Conservation (phyloP, 768 basidiomycete species). For the Candolleomyces eurysporus region DNA sequence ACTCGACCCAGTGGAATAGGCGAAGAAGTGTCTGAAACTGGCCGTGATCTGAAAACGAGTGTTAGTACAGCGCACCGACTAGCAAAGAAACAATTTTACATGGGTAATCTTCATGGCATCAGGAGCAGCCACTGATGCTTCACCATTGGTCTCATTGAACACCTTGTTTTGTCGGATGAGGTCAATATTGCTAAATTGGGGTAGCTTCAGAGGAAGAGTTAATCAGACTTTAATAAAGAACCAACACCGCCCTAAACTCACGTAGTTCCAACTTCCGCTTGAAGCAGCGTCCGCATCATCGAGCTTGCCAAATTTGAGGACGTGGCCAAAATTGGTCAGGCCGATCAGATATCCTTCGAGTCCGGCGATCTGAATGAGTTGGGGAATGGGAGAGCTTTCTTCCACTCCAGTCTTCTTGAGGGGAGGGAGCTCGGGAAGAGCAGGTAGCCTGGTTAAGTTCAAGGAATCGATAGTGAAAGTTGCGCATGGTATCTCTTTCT, state of each 20-base stretch:
- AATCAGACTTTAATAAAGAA: not conserved
- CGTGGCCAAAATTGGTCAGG: slow-evolving; percentile 77
- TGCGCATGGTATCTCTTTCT: slow-evolving; percentile 55
- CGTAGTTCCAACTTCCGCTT: slow-evolving; percentile 67
- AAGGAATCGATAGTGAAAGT: slow-evolving; percentile 56
- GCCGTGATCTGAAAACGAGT: slow-evolving; percentile 66
- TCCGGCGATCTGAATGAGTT: slow-evolving; percentile 79
- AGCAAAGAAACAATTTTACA: slow-evolving; percentile 37
- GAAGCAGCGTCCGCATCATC: slow-evolving; percentile 35
- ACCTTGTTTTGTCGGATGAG: slow-evolving; percentile 43
- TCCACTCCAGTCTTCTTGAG: slow-evolving; percentile 20
- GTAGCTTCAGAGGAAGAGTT: slow-evolving; percentile 47
- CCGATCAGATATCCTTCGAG: slow-evolving; percentile 73
- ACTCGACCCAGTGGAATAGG: slow-evolving; percentile 67
- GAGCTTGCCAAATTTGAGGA: slow-evolving; percentile 59
- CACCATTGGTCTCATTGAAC: slow-evolving; percentile 30
- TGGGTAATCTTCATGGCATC: slow-evolving; percentile 68
- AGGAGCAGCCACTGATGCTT: slow-evolving; percentile 32
- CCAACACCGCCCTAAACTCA: slow-evolving; percentile 29
- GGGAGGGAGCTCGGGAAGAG: slow-evolving; percentile 48
- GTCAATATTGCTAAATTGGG: slow-evolving; percentile 65
- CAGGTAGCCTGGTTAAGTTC: slow-evolving; percentile 57
- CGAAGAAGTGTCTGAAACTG: slow-evolving; percentile 79
- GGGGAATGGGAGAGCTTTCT: slow-evolving; percentile 26
- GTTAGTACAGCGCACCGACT: slow-evolving; percentile 10